phyloP scores from a whole-genome alignment of 129 eudicot species.

The Flaveria linearis region DNA sequence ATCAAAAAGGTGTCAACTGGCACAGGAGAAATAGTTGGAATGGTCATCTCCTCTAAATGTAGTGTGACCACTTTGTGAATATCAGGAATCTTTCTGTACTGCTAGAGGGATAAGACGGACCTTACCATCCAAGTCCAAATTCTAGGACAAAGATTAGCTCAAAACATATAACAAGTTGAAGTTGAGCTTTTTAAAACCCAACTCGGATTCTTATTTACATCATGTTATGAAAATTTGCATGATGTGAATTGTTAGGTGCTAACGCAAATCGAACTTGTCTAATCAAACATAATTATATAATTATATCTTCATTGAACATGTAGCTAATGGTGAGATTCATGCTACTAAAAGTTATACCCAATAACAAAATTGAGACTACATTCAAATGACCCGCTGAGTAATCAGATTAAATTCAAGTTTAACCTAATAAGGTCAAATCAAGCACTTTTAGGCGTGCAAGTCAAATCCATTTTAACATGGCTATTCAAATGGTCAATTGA shows the following conservation, averaged over 20 bases:
- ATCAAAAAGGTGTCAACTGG: constrained; percentile 3
- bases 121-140: background rate
- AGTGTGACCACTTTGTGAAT: background rate
- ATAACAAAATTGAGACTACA: constrained; percentile 22
- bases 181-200: background rate
- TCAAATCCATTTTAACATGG: constrained; percentile 1
- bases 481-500: background rate
- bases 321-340: constrained; percentile 1
- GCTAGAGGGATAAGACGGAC: background rate
- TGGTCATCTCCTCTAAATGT: background rate
- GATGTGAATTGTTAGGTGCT: background rate
- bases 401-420: background rate
- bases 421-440: constrained; percentile 1
- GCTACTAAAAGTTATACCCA: background rate
- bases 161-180: background rate
- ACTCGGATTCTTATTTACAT: background rate
- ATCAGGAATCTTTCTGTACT: background rate
- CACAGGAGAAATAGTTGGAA: too few species aligned
- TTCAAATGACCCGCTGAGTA: background rate
- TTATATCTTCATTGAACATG: background rate
- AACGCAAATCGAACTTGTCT: background rate
- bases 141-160: background rate
- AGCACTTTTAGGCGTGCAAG: background rate
- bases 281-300: background rate
- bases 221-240: background rate